These are phyloP conservation scores for Pilobolus umbonatus DNA, from an alignment of 192 early-diverging fungal species.

Conservation along the genomic window DNA sequence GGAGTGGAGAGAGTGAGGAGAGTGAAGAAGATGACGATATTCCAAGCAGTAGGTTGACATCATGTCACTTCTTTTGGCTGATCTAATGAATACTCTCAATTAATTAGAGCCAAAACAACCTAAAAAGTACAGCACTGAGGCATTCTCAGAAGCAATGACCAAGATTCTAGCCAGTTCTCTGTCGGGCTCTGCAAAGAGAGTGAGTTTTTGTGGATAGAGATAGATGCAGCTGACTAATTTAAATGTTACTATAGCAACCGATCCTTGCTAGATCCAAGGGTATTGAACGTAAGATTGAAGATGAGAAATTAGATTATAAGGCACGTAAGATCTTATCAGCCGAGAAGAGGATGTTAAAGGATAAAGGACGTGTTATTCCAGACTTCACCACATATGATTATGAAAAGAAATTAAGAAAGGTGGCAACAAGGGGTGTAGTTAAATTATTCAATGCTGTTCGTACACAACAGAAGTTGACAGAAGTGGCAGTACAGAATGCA, in stretches of 20 bases:
- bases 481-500: slow-evolving; percentile 56
- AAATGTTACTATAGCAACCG: slow-evolving; percentile 48
- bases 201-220: not conserved
- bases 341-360: slow-evolving; percentile 64
- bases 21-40: slow-evolving; percentile 5
- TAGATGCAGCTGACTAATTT: slow-evolving; percentile 8
- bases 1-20: slow-evolving; percentile 1
- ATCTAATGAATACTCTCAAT: too few species aligned
- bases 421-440: slow-evolving; percentile 90
- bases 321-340: slow-evolving; percentile 70
- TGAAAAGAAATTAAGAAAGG: slow-evolving; percentile 86
- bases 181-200: slow-evolving; percentile 37
- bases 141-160: slow-evolving; percentile 63
- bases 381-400: slow-evolving; percentile 76
- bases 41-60: too few species aligned
- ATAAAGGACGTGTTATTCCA: slow-evolving; percentile 69
- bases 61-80: too few species aligned
- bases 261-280: slow-evolving; percentile 82
- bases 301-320: slow-evolving; percentile 77
- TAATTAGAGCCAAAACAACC: slow-evolving; percentile 25
- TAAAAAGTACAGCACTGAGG: slow-evolving; percentile 48
- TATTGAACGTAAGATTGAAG: slow-evolving; percentile 76
- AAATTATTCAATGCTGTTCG: slow-evolving; percentile 93
- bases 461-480: slow-evolving; percentile 76
- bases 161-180: slow-evolving; percentile 57